Evolutionary conservation across 2,329 filamentous ascomycete genomes (phyloP).

Genomic region (Fusarium lyarnte): DNA sequence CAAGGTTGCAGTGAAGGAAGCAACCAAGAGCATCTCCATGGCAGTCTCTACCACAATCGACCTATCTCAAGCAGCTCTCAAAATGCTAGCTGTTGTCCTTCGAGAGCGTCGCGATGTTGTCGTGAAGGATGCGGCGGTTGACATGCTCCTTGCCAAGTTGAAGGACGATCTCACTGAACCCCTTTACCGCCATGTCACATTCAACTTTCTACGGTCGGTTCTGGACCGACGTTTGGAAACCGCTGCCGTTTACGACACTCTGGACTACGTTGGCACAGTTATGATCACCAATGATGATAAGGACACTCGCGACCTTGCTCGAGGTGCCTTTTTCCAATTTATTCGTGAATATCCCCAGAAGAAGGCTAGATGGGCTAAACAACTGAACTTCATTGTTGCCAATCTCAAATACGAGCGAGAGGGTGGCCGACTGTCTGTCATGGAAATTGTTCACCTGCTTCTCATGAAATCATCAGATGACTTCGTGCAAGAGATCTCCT

Average conservation of each 20-base stretch:
- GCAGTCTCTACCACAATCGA: conserved; percentile 84
- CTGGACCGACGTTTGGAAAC: conserved; percentile 87
- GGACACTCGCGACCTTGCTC: conserved; percentile 84
- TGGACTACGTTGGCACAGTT: conserved; percentile 87
- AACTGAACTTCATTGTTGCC: conserved; percentile 86
- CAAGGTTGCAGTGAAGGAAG: conserved; percentile 85
- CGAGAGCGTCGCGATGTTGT: conserved; percentile 80
- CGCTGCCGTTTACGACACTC: conserved; percentile 86
- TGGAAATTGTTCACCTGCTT: conserved; percentile 90
- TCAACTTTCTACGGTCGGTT: conserved; percentile 91
- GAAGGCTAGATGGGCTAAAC: conserved; percentile 87
- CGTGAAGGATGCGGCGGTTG: conserved; percentile 83
- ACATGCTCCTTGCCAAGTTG: conserved; percentile 82
- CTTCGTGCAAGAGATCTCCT: conserved; percentile 82
- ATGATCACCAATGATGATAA: conserved; percentile 98
- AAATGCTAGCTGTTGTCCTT: conserved; percentile 85
- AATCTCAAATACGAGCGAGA: conserved; percentile 92
- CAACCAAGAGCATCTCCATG: conserved; percentile 80
- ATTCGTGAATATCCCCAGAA: conserved; percentile 93
- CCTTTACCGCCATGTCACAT: conserved; percentile 89
- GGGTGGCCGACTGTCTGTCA: conserved; percentile 88
- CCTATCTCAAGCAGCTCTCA: conserved; percentile 85
- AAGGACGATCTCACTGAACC: conserved; percentile 93
- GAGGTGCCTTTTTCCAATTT: conserved; percentile 93
- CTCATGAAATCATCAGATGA: conserved; percentile 85